Evolutionary conservation across 306 rosid species (phyloP), one percentile per base, ranked within the genome.

Genomic region (Mimosa bimucronata): DNA sequence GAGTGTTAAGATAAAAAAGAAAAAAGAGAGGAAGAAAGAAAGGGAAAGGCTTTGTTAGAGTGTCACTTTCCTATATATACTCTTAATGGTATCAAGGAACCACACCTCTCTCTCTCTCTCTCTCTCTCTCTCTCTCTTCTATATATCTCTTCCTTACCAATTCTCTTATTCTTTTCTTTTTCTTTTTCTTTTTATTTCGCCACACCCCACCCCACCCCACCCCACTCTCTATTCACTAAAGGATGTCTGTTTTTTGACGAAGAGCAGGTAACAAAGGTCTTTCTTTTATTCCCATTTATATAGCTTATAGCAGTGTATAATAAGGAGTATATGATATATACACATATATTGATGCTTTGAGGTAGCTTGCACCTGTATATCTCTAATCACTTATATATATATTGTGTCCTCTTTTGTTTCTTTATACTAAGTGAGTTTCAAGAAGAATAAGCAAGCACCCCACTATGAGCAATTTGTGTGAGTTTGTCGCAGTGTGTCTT

Each of bases 31-130:
- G 16, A 48, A 71, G 71, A 79, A 73, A 80, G 85, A 78, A 53
- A 53, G 25, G n/a, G n/a, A 85, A 79, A 38, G 81, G 58, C 84
- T 84, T 80, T 83, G 94, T 90, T 88, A 88, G 82, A 90, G 90
- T 88, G 97, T 90, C 97, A 78, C 88, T 92, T 90, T 92, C 92
- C 85, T 85, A 92, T 83, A 90, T 90, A 92, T 92, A 87, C 94
- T 89, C 92, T 82, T 88, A 92, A 79, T 80, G 78, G 83, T 85
- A 83, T 79, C 75, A 60, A 83, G 10, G 6, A 65, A 70, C 18
- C 82, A 74, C 74, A 76, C 76, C 83, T 52, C 61, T 81, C 88
- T 68, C 79, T 19, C 83, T 78, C 86, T 53, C 3, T 2, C 45
- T 41, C 16, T 60, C 76, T 78, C 61, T 53, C 62, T 21, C 62